Evolutionary conservation across 2,329 filamentous ascomycete genomes (phyloP).

Genomic region (Trichothecium sympodiale): DNA sequence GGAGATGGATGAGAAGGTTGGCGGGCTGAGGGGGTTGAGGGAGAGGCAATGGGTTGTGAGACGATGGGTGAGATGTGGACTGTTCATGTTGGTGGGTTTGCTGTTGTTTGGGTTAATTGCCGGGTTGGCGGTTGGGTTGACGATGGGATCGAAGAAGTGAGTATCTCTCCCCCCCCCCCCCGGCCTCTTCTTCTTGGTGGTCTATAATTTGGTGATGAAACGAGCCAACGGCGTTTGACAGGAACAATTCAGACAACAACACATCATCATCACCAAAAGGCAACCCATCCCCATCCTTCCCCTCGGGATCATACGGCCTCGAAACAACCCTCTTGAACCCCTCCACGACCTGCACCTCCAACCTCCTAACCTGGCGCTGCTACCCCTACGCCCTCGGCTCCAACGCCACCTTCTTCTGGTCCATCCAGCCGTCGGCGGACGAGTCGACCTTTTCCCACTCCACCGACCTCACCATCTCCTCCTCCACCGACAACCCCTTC

Average conservation of each 20-base stretch:
- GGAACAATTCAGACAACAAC: constrained; percentile 3
- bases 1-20: not conserved
- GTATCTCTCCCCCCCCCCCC: constrained; percentile 16
- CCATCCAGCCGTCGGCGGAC: constrained; percentile 32
- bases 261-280: too few species aligned
- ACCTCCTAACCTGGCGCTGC: constrained; percentile 50
- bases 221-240: too few species aligned
- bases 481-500: constrained; percentile 44
- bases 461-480: constrained; percentile 26
- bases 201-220: too few species aligned
- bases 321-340: constrained; percentile 44
- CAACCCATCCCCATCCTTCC: constrained; percentile 29
- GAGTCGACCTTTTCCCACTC: constrained; percentile 21
- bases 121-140: constrained; percentile 27
- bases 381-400: constrained; percentile 37
- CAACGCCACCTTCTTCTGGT: constrained; percentile 49
- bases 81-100: constrained; percentile 16
- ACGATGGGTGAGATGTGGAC: constrained; percentile 17
- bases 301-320: constrained; percentile 51
- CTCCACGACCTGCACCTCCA: constrained; percentile 45
- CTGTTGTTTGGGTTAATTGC: constrained; percentile 20
- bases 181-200: too few species aligned
- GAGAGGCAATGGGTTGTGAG: constrained; percentile 3
- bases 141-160: constrained; percentile 24
- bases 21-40: not conserved